Conservation (phyloP, 2,329 filamentous ascomycete genomes). For the Monascus ruber region DNA sequence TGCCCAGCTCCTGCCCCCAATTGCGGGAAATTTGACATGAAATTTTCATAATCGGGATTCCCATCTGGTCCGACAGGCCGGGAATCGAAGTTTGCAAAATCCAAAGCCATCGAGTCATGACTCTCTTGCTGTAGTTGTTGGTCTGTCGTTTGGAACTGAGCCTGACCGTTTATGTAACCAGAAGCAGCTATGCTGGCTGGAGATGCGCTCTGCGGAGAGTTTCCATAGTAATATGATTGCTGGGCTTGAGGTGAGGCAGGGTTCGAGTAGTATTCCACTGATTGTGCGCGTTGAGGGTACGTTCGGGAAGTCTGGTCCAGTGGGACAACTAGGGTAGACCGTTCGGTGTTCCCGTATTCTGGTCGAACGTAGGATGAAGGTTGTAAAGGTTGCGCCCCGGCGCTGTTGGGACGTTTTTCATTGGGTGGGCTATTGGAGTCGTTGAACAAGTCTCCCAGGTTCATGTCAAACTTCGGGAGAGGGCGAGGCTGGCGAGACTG, state of each 20-base stretch:
- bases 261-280: conserved; percentile 23
- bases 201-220: conserved; percentile 23
- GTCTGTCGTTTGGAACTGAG: conserved; percentile 9
- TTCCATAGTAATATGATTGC: conserved; percentile 22
- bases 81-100: conserved; percentile 44
- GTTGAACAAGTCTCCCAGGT: conserved; percentile 41
- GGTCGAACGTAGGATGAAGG: conserved; percentile 6
- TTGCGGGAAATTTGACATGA: conserved; percentile 15
- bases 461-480: conserved; percentile 48
- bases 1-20: conserved; percentile 20
- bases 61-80: conserved; percentile 17
- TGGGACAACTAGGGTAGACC: conserved; percentile 12
- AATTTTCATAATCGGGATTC: conserved; percentile 15
- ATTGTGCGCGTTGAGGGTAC: conserved; percentile 16
- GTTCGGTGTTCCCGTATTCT: conserved; percentile 10
- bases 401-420: conserved; percentile 20
- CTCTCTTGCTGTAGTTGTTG: conserved; percentile 7
- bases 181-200: conserved; percentile 15
- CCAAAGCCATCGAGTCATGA: conserved; percentile 35
- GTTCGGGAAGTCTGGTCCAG: conserved; percentile 13
- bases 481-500: conserved; percentile 32
- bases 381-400: conserved; percentile 15
- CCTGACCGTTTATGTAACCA: conserved; percentile 14
- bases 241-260: conserved; percentile 23
- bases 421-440: conserved; percentile 13